Percentiles rank a stretch among this genome's conserved stretches.
Evolutionary conservation across 768 basidiomycete species (phyloP).

Genomic region (Mycena metata): DNA sequence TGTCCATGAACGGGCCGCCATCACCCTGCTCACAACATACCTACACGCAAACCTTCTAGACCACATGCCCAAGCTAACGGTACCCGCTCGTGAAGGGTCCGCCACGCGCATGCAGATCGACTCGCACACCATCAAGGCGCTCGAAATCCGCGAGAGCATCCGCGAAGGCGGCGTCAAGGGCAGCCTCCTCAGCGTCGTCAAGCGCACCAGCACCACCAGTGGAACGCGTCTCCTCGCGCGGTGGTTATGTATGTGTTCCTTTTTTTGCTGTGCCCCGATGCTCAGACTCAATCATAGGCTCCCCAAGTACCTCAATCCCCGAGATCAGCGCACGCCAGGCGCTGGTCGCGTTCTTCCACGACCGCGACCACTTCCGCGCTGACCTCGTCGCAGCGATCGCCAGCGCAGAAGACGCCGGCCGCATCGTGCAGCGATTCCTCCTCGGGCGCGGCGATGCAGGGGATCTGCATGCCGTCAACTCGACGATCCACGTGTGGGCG

Average conservation of each 20-base stretch:
- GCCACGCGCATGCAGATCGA: slow-evolving; percentile 88
- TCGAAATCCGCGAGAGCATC: slow-evolving; percentile 84
- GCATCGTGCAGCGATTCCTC: slow-evolving; percentile 83
- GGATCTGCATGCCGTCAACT: slow-evolving; percentile 76
- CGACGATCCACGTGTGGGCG: slow-evolving; percentile 73
- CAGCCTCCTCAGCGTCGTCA: slow-evolving; percentile 80
- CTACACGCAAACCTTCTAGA: slow-evolving; percentile 80
- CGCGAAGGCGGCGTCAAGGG: slow-evolving; percentile 81
- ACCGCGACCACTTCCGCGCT: slow-evolving; percentile 70
- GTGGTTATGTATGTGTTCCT: slow-evolving; percentile 78
- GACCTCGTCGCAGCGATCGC: slow-evolving; percentile 71
- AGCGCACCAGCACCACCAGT: slow-evolving; percentile 81
- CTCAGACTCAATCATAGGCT: slow-evolving; percentile 63
- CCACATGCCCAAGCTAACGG: slow-evolving; percentile 75
- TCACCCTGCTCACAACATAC: slow-evolving; percentile 73
- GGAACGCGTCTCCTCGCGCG: slow-evolving; percentile 82
- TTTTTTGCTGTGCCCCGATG: slow-evolving; percentile 50
- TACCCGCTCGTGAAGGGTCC: slow-evolving; percentile 68
- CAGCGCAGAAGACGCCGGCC: slow-evolving; percentile 76
- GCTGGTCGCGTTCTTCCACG: slow-evolving; percentile 79
- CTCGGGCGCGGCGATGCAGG: slow-evolving; percentile 74
- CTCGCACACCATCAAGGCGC: slow-evolving; percentile 87
- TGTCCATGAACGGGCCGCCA: slow-evolving; percentile 66
- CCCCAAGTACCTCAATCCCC: slow-evolving; percentile 80
- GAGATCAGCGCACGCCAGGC: slow-evolving; percentile 84